A percentile compares a stretch with the other conserved stretches of the same genome.
These are phyloP conservation scores for Colletotrichum phormii DNA, from an alignment of 2,329 filamentous ascomycete species.

Conservation along the genomic window DNA sequence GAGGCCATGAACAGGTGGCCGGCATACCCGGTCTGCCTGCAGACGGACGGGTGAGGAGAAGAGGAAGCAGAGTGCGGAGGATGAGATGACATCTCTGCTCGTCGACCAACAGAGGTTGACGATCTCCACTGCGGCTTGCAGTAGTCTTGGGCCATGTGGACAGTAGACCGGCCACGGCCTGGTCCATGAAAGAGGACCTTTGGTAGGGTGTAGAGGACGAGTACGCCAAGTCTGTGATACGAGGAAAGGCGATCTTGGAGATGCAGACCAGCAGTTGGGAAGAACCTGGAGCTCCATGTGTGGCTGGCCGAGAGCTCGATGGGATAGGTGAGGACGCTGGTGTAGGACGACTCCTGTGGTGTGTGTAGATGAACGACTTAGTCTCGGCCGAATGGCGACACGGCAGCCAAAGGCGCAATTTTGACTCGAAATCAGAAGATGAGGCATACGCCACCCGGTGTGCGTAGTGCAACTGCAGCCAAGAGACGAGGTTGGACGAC, in stretches of 20 bases:
- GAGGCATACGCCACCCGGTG: slow-evolving; percentile 13
- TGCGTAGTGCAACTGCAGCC: slow-evolving; percentile 18
- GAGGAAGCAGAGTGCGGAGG: slow-evolving; percentile 11
- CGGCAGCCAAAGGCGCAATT: not conserved
- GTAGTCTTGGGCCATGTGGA: slow-evolving; percentile 30
- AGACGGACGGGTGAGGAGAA: not conserved
- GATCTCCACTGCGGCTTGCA: slow-evolving; percentile 35
- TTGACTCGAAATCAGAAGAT: not conserved
- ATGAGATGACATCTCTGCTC: slow-evolving; percentile 33
- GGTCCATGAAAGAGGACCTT: not conserved
- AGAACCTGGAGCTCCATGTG: not conserved
- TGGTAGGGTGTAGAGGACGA: slow-evolving; percentile 4
- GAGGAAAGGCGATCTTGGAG: slow-evolving; percentile 28
- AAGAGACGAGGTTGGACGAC: slow-evolving; percentile 30
- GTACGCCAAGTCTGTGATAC: slow-evolving; percentile 37
- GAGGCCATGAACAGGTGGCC: not conserved
- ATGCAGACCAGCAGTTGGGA: slow-evolving; percentile 16
- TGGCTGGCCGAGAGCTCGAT: slow-evolving; percentile 8
- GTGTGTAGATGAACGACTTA: slow-evolving; percentile 11
- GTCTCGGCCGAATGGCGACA: slow-evolving; percentile 13
- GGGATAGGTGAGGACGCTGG: not conserved
- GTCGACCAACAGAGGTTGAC: slow-evolving; percentile 19
- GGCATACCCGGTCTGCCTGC: not conserved
- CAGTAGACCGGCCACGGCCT: slow-evolving; percentile 8
- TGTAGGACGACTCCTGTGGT: slow-evolving; percentile 1